Evolutionary conservation across 2,329 filamentous ascomycete species (phyloP).

Genomic region (Aaosphaeria arxii): DNA sequence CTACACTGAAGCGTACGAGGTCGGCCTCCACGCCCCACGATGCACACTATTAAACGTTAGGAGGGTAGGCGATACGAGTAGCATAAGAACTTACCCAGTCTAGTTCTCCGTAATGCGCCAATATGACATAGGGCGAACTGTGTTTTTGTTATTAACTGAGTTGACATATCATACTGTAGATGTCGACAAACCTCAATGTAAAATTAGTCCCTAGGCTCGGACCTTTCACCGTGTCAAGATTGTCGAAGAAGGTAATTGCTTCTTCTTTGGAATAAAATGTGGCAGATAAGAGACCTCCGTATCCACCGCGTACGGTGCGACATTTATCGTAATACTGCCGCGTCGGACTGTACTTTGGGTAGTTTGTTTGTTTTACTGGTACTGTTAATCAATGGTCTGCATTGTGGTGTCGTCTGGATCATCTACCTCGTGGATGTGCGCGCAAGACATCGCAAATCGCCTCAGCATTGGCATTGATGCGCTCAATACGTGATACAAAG

Average conservation of each 20-base stretch:
- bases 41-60: conserved; percentile 51
- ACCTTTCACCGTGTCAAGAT: conserved; percentile 83
- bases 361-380: conserved; percentile 75
- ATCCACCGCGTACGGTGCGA: conserved; percentile 71
- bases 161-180: background rate
- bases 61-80: background rate
- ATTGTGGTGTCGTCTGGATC: background rate
- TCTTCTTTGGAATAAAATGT: conserved; percentile 70
- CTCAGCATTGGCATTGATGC: conserved; percentile 84
- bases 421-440: conserved; percentile 51
- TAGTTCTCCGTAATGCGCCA: conserved; percentile 88
- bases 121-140: conserved; percentile 80
- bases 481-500: conserved; percentile 76
- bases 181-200: conserved; percentile 60
- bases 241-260: conserved; percentile 80
- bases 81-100: conserved; percentile 64
- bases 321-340: conserved; percentile 74
- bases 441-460: conserved; percentile 71
- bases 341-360: conserved; percentile 76
- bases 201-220: conserved; percentile 97
- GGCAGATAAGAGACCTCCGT: conserved; percentile 84
- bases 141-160: conserved; percentile 7
- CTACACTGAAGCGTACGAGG: conserved; percentile 83
- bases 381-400: background rate
- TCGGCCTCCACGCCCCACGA: conserved; percentile 77